These are phyloP conservation scores for Heritiera fomes DNA, from an alignment of 345 rosid genomes.

Conservation along the genomic window DNA sequence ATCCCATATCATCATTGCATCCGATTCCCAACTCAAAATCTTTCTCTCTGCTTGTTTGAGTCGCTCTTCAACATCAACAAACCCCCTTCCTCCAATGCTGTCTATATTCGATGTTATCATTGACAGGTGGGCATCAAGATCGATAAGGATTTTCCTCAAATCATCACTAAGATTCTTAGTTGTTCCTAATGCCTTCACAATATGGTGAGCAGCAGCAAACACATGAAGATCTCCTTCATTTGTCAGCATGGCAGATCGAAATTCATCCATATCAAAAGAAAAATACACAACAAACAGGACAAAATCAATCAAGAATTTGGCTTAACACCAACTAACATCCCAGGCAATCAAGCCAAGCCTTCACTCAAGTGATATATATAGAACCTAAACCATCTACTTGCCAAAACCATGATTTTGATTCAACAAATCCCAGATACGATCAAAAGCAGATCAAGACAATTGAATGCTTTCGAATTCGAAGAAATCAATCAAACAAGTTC, in stretches of 20 bases:
- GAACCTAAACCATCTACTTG: neutral
- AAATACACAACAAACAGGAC: neutral
- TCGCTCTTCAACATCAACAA: slow-evolving; percentile 44
- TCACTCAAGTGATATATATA: neutral
- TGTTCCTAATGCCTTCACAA: slow-evolving; percentile 57
- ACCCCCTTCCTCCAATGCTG: slow-evolving; percentile 30
- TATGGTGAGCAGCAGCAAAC: slow-evolving; percentile 58
- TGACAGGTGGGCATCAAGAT: slow-evolving; percentile 55
- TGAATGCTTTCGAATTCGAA: neutral
- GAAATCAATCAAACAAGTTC: slow-evolving; percentile 6
- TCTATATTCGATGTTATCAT: slow-evolving; percentile 33
- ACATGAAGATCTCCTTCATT: slow-evolving; percentile 65
- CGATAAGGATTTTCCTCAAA: slow-evolving; percentile 43
- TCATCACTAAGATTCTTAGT: slow-evolving; percentile 51
- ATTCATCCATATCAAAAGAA: slow-evolving; percentile 29
- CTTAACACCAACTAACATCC: slow-evolving; percentile 1
- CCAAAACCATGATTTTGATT: neutral
- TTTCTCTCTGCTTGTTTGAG: slow-evolving; percentile 46
- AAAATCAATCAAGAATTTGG: neutral
- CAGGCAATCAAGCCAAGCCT: slow-evolving; percentile 1
- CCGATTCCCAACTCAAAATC: slow-evolving; percentile 54
- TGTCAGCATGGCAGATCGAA: slow-evolving; percentile 28
- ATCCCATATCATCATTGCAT: slow-evolving; percentile 53
- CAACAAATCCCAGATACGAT: neutral
- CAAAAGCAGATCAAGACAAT: neutral